Base-by-base conservation (phyloP, 345 rosid species). In the Fremontodendron californicum region DNA sequence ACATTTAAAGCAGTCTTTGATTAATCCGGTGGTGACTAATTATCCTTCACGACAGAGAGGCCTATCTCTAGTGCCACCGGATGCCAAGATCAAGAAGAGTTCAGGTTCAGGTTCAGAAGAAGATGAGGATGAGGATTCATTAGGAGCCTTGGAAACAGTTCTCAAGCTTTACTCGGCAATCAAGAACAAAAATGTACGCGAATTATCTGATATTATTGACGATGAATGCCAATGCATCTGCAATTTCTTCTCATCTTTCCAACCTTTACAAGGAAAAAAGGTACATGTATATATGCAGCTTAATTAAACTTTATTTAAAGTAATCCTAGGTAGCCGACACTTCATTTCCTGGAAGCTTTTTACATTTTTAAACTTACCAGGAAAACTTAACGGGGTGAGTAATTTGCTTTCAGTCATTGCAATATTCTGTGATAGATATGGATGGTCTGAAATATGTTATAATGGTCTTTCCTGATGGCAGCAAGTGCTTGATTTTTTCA, bases 401-500 rank as follows among this genome's bases (percentile, higher is more conserved):
- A n/a, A n/a, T 67, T 27, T 7, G n/a, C 21, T 27, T 27, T 21
- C 65, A 6, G 21, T 52, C 57, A 52, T 52, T 52, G 25, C 23
- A n/a, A n/a, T n/a, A 19, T 52, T 52, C 10, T 52, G 6, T 52
- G 25, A 52, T 19, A 52, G 57, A 3, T 1, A 3, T 33, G 35
- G 57, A 52, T n/a, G 51, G 18, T 9, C 51, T 46, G 51, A 46
- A 46, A 46, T 46, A 46, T 46, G 51, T 13, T 46, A 3, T 2
- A 11, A 64, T 39, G 46, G 37, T 62, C 18, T 46, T 57, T 31
- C 0, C 2, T 57, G 2, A 25, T 66, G 71, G 87, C 89, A 95
- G 94, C 89, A 87, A 89, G 97, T 89, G 27, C n/a, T 95, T 81
- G 90, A 84, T 15, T 90, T 93, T 68, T 88, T 93, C 81, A 79